Evolutionary conservation across 305 asterid species (phyloP), one percentile per base, ranked within the genome.

Genomic region (Solanum hybrid): DNA sequence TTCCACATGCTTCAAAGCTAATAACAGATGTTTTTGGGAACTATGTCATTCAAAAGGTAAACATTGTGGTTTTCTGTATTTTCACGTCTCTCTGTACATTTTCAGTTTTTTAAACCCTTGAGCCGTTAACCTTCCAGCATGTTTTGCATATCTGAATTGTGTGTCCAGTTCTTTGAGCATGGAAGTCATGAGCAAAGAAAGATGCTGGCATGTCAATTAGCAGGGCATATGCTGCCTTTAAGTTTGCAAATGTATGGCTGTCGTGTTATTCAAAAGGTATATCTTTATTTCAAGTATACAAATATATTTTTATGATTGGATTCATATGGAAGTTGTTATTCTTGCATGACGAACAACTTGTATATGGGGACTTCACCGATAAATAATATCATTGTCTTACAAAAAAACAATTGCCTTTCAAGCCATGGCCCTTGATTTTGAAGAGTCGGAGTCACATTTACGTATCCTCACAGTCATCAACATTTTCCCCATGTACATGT

Each of bases 201-300:
- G 92, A 97, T 95, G 90, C 94, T 96, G 91, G 98, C 97, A 37
- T 91, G 90, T 87, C 95, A 94, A 90, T 91, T 96, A 77, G 91
- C 94, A 65, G 95, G 96, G 75, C 94, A 94, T 90, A 94, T 96
- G 94, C 92, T 96, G 29, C 93, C 95, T 51, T 90, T 96, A 87
- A 95, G 98, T 91, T 88, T 96, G 92, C 98, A 96, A 90, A 95
- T 96, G 98, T 96, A 96, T 92, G 98, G 98, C 29, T 96, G 98
- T 84, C 98, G 98, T 73, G 98, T 95, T 89, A 96, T 96, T 81
- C 98, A 96, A 88, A 96, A 96, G 98, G 98, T 96, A 87, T 32
- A 92, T 89, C 86, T 29, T 51, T 72, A 78, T 29, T 68, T 36
- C 82, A 82, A 84, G 68, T 73, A 70, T 32, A 72, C 20, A 26